Conservation (phyloP, 2,329 filamentous ascomycete genomes). For the Alternaria longipes region DNA sequence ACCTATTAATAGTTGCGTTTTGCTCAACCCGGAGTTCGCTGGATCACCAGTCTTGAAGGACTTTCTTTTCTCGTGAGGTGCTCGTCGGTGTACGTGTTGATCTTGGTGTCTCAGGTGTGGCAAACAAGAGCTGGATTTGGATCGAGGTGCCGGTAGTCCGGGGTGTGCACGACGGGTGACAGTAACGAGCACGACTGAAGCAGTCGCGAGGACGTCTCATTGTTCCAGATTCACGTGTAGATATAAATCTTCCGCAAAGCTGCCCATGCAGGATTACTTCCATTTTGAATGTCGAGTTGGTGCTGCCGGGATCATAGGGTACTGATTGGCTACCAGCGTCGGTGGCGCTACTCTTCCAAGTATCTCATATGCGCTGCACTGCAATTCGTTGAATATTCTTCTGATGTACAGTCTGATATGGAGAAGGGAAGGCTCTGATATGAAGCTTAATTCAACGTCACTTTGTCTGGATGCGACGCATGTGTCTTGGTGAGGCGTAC, state of each 20-base stretch:
- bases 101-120: background rate
- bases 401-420: slow-evolving; percentile 14
- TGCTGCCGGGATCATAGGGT: background rate
- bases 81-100: background rate
- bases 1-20: slow-evolving; percentile 72
- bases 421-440: slow-evolving; percentile 16
- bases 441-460: slow-evolving; percentile 30
- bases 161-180: background rate
- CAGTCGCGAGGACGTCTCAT: background rate
- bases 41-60: slow-evolving; percentile 91
- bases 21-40: slow-evolving; percentile 93
- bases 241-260: background rate
- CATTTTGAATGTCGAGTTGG: background rate
- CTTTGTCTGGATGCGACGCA: background rate
- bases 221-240: background rate
- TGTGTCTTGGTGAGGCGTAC: slow-evolving; percentile 7
- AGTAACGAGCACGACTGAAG: background rate
- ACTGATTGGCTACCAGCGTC: slow-evolving; percentile 27
- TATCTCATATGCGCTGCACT: slow-evolving; percentile 25
- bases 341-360: slow-evolving; percentile 30
- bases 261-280: background rate
- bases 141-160: background rate
- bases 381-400: slow-evolving; percentile 26
- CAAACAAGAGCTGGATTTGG: background rate
- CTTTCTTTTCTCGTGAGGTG: slow-evolving; percentile 73